Percentiles rank a stretch among this genome's conserved stretches.
These are phyloP conservation scores for Serendipita sp. DNA, from an alignment of 768 basidiomycete genomes.

Conservation along the genomic window DNA sequence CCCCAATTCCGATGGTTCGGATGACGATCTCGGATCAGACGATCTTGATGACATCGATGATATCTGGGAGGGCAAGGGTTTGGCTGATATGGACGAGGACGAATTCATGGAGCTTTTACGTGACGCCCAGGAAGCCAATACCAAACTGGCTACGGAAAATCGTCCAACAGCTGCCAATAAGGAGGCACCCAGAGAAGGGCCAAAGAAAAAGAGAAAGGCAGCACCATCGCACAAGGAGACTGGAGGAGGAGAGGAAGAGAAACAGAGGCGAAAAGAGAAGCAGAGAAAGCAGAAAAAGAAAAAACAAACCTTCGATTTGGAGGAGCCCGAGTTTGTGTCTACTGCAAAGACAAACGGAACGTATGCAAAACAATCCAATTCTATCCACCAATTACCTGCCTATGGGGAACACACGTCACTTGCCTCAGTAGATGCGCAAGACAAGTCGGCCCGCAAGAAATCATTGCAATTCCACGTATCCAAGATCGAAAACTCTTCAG, in stretches of 20 bases:
- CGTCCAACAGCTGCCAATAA: not conserved
- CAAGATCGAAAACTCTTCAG: conserved; percentile 70
- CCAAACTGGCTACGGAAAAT: conserved; percentile 12
- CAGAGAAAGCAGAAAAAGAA: conserved; percentile 13
- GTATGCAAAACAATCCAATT: conserved; percentile 3
- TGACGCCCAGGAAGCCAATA: conserved; percentile 26
- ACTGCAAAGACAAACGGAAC: conserved; percentile 21
- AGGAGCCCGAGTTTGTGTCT: conserved; percentile 56
- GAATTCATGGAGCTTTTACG: conserved; percentile 43
- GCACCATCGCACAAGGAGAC: conserved; percentile 23
- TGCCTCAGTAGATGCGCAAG: conserved; percentile 51
- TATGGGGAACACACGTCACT: conserved; percentile 66
- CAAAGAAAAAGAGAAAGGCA: conserved; percentile 11
- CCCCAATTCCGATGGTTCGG: conserved; percentile 24
- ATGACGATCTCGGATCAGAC: conserved; percentile 21
- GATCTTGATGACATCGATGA: conserved; percentile 21
- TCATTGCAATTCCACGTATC: conserved; percentile 86
- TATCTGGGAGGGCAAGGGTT: conserved; percentile 9
- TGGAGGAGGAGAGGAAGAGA: conserved; percentile 27
- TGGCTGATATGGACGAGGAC: conserved; percentile 22
- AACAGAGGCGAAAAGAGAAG: conserved; percentile 11
- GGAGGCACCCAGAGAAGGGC: too few relatives aligned
- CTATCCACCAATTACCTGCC: conserved; percentile 21
- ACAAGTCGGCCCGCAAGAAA: conserved; percentile 69
- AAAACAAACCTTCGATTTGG: conserved; percentile 52